A percentile compares a stretch with the other conserved stretches of the same genome.
Evolutionary conservation across 306 rosid species (phyloP).

Genomic region (Biancaea sappan): DNA sequence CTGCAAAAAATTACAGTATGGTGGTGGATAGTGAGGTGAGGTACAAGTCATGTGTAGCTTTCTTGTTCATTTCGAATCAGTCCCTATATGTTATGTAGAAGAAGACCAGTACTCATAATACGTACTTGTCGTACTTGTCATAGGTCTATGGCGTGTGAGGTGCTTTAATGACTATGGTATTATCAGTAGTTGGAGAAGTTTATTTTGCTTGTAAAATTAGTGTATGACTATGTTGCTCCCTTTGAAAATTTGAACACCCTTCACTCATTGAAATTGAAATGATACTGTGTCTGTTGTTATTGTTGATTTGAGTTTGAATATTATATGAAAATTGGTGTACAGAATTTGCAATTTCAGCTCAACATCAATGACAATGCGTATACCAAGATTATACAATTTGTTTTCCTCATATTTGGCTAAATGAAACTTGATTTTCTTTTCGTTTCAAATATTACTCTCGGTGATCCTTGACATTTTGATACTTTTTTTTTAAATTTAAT

Average conservation of each 20-base stretch:
- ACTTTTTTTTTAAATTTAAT: no score
- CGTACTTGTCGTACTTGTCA: background rate
- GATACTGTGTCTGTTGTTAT: background rate
- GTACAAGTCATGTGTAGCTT: background rate
- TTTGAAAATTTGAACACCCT: background rate
- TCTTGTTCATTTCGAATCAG: slow-evolving; percentile 10
- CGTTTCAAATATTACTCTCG: no score
- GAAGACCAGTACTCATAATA: background rate
- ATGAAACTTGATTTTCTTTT: no score
- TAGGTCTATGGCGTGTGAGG: background rate
- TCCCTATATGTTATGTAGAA: background rate
- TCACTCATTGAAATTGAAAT: background rate
- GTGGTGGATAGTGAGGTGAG: background rate
- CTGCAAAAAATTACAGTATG: background rate
- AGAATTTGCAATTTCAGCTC: no score
- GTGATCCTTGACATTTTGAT: no score
- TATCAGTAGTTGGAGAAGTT: background rate
- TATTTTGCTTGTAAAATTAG: background rate
- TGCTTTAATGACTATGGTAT: background rate
- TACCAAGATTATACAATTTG: no score
- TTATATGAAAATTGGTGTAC: no score
- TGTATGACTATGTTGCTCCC: background rate
- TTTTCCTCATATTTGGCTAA: no score
- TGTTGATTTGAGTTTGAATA: no score
- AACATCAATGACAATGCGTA: no score